Base-by-base conservation (phyloP, 228 moss, liverwort and hornwort genomes). In the Sphagnum magellanicum region DNA sequence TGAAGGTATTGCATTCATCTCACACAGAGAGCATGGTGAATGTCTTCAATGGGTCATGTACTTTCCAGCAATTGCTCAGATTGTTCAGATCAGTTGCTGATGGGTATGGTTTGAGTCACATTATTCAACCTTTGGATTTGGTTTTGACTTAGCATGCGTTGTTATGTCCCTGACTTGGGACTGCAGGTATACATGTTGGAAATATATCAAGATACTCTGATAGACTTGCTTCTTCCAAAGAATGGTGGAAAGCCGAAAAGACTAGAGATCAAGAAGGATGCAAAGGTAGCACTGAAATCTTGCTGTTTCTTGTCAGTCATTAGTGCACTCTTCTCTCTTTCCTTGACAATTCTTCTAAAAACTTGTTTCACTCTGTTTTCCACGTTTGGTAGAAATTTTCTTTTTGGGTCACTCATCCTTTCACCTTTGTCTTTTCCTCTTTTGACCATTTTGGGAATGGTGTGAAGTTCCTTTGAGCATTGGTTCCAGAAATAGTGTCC, bases 181-280 rank as follows among this genome's bases (percentile, higher is more conserved):
- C 32, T 66, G 50, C 82, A 88, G 88, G 79, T 76, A 49, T 88
- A 88, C 59, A 88, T 88, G 88, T 73, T 88, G 65, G 88, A 88
- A 78, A 78, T 88, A 51, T 88, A 88, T 71, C 88, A 88, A 74
- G 88, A 88, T 75, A 79, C 88, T 14, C 81, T 88, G 15, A 84
- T 88, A 63, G 88, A 88, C 64, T 74, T 88, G 60, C 81, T 88
- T 70, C 74, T 78, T 57, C 84, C 79, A 12, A 84, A 84, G 70
- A 78, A 75, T 72, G 51, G 48, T 73, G 68, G 75, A 57, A 88
- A 84, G 63, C 75, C 71, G 52, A 77, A 79, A 68, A 88, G 82
- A 68, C 81, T 88, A 64, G 88, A 88, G 68, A 85, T 88, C 50
- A 85, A 89, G 74, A 89, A 85, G 61, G 85, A 85, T 62, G 75